A percentile compares a stretch with the other conserved stretches of the same genome.
phyloP scores from a whole-genome alignment of 1,139 yeast species.

The Meyerozyma smithsonii region DNA sequence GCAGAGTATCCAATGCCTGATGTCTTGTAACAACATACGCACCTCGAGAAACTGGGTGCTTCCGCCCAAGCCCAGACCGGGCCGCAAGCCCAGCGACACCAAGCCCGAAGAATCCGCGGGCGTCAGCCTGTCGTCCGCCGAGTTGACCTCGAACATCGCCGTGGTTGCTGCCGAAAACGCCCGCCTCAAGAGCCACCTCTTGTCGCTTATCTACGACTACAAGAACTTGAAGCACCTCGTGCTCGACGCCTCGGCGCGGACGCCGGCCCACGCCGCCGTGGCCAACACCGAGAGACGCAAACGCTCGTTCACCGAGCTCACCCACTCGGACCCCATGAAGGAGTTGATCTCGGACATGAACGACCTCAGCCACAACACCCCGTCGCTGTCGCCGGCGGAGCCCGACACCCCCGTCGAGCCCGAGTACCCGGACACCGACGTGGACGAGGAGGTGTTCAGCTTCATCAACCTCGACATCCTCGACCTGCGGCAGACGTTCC shows the following conservation, averaged over 20 bases:
- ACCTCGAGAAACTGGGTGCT: slow-evolving; percentile 24
- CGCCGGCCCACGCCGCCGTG: slow-evolving; percentile 8
- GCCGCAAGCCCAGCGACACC: slow-evolving; percentile 15
- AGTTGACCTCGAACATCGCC: slow-evolving; percentile 16
- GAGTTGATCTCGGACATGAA: slow-evolving; percentile 26
- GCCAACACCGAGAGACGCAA: slow-evolving; percentile 12
- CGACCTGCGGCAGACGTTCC: slow-evolving; percentile 9
- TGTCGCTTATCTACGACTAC: slow-evolving; percentile 40
- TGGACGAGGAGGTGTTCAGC: slow-evolving; percentile 15
- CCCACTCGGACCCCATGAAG: slow-evolving; percentile 16
- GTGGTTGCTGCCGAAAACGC: slow-evolving; percentile 32
- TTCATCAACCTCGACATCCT: slow-evolving; percentile 16
- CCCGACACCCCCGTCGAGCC: slow-evolving; percentile 13
- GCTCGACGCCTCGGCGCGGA: slow-evolving; percentile 14
- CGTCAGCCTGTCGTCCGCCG: neutral
- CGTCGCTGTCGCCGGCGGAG: slow-evolving; percentile 9
- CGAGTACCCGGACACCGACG: slow-evolving; percentile 15
- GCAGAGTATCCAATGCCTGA: neutral
- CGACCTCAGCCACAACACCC: slow-evolving; percentile 20
- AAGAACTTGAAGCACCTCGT: slow-evolving; percentile 34
- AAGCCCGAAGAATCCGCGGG: neutral
- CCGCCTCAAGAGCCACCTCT: slow-evolving; percentile 31
- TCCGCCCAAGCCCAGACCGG: slow-evolving; percentile 23
- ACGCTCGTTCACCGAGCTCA: slow-evolving; percentile 11
- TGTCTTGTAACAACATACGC: slow-evolving; percentile 5